These are phyloP conservation scores for Rubia tinctorum DNA, from an alignment of 305 asterid species.

Conservation along the genomic window DNA sequence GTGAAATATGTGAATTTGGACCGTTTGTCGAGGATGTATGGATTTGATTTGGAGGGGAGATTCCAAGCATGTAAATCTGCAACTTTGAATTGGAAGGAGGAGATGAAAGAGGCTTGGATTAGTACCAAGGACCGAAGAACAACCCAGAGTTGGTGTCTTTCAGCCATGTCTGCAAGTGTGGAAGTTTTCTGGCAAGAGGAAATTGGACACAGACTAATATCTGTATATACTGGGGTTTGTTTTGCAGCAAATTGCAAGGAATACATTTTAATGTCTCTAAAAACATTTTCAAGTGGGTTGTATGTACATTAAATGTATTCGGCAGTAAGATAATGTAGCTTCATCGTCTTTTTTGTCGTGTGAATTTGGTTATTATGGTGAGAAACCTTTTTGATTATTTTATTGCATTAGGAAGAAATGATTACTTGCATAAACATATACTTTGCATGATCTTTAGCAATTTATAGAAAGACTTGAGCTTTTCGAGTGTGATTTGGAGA, in stretches of 20 bases:
- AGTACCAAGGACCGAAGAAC: conserved; percentile 34
- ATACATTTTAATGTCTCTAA: too few relatives aligned
- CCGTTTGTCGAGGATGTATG: conserved; percentile 58
- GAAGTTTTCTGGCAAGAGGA: conserved; percentile 18
- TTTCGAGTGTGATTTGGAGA: conserved; percentile 89
- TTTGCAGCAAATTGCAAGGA: not conserved
- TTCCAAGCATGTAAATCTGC: conserved; percentile 78
- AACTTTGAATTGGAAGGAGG: conserved; percentile 50
- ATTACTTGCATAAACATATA: conserved; percentile 40
- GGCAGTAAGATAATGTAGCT: conserved; percentile 42
- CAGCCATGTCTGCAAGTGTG: conserved; percentile 22
- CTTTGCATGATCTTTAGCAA: conserved; percentile 81
- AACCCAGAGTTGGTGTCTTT: conserved; percentile 28
- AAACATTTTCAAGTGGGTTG: too few relatives aligned
- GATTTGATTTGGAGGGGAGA: conserved; percentile 56
- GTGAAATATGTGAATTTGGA: conserved; percentile 48
- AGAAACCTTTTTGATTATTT: conserved; percentile 14
- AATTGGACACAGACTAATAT: not conserved
- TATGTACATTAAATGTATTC: too few relatives aligned
- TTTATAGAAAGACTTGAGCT: conserved; percentile 93
- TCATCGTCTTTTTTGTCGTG: not conserved
- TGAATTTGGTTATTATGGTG: not conserved
- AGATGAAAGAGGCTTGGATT: conserved; percentile 27
- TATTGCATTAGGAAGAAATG: conserved; percentile 17
- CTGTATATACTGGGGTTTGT: not conserved